phyloP scores from a whole-genome alignment of 768 basidiomycete genomes.

The Infundibulicybe gibba region DNA sequence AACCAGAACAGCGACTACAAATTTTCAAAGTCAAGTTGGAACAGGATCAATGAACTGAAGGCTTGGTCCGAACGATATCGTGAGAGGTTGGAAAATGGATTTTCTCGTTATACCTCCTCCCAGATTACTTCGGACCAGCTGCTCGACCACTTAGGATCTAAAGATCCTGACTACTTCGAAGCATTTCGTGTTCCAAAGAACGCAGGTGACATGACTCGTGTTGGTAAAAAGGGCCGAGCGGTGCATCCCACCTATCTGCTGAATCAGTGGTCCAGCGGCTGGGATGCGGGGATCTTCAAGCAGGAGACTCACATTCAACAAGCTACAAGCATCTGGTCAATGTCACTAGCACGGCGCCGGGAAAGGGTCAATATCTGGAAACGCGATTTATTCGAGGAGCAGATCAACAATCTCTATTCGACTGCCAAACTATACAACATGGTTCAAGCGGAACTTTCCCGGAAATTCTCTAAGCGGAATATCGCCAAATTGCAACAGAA shows the following conservation, averaged over 20 bases:
- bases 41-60: slow-evolving; percentile 38
- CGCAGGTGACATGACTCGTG: slow-evolving; percentile 39
- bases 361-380: slow-evolving; percentile 27
- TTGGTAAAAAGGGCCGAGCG: slow-evolving; percentile 34
- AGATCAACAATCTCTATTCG: slow-evolving; percentile 27
- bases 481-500: slow-evolving; percentile 35
- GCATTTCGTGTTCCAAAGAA: slow-evolving; percentile 40
- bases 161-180: slow-evolving; percentile 38
- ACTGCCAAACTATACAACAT: slow-evolving; percentile 35
- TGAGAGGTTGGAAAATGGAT: slow-evolving; percentile 21
- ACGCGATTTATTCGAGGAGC: slow-evolving; percentile 26
- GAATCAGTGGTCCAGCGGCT: slow-evolving; percentile 40
- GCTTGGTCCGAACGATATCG: slow-evolving; percentile 6
- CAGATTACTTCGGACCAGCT: slow-evolving; percentile 23
- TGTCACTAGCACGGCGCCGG: slow-evolving; percentile 22
- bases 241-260: slow-evolving; percentile 39
- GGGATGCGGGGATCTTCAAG: slow-evolving; percentile 39
- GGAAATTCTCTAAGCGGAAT: slow-evolving; percentile 30
- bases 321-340: slow-evolving; percentile 28
- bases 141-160: slow-evolving; percentile 47
- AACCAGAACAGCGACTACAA: slow-evolving; percentile 26
- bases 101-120: slow-evolving; percentile 11
- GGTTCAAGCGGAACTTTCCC: slow-evolving; percentile 27
- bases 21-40: slow-evolving; percentile 31
- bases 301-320: slow-evolving; percentile 15